Base-by-base conservation (phyloP, 768 basidiomycete genomes). In the Gelatoporia subvermispora region DNA sequence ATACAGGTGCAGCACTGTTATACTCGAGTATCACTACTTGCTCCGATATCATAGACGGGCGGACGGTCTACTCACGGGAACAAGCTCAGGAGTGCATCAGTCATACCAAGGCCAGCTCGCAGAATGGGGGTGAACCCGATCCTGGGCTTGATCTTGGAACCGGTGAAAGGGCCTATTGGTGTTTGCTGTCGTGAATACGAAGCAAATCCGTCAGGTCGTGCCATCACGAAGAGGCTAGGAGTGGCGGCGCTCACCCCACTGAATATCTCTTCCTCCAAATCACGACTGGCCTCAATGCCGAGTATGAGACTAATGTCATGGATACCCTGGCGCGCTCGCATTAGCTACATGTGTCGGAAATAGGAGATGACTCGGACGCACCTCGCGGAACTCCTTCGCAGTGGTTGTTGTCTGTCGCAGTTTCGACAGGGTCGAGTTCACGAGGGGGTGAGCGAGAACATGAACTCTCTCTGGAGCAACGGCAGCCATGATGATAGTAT, bases 71-170 rank as follows among this genome's bases (percentile, higher is more conserved):
- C 88, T 35, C 73, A 87, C 75, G 93, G 93, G 66, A 94, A 95
- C 43, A 94, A 72, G 45, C 79, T 79, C 51, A 94, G 69, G 61
- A 96, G 67, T 18, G 88, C 90, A 57, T 95, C 91, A 1, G 87
- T 79, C 92, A 98, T 94, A 16, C 93, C 92, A 53, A 94, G 70
- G 4, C 95, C 95, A 24, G 95, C 95, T 35, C 95, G 82, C 48
- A 98, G 73, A 58, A 98, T 91, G 35, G 95, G 95, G 2, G 90
- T 85, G 46, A 98, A 68, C 4, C 91, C 95, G 45, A 98, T 78
- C 40, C 80, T 76, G 8, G 85, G 79, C 56, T 84, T 87, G 65
- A 98, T 77, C 21, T 63, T 66, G 3, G 81, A 79, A 20, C 94
- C 95, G 16, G 74, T 84, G 69, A 92, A 97, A 2, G 79, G 65